Conservation (phyloP, 805 yeast species). For the Ogataea saltuana region DNA sequence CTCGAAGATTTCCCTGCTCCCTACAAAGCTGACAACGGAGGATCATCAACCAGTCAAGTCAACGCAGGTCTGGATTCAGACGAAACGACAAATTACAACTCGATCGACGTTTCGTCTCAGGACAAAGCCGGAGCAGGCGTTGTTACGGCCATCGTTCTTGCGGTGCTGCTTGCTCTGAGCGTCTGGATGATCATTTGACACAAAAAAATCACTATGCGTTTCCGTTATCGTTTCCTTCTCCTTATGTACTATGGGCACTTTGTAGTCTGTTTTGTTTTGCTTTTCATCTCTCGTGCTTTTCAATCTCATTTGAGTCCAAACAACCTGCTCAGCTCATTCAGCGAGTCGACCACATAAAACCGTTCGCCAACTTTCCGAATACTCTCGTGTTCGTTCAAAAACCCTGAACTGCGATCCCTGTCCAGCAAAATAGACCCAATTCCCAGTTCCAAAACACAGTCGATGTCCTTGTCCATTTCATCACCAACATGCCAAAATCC, state of each 20-base stretch:
- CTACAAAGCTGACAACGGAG: slow-evolving; percentile 63
- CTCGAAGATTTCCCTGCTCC: slow-evolving; percentile 52
- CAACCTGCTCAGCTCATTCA: slow-evolving; percentile 13
- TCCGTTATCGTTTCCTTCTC: not conserved
- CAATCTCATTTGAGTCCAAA: slow-evolving; percentile 14
- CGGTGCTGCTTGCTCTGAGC: slow-evolving; percentile 60
- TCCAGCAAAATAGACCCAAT: slow-evolving; percentile 54
- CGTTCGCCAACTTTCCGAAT: slow-evolving; percentile 14
- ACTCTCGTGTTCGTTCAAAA: slow-evolving; percentile 11
- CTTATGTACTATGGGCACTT: too few relatives aligned
- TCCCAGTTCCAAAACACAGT: slow-evolving; percentile 55
- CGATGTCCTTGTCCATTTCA: slow-evolving; percentile 52
- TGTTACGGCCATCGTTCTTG: slow-evolving; percentile 72
- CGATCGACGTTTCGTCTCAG: slow-evolving; percentile 51
- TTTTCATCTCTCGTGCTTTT: too few relatives aligned
- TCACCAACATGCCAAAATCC: slow-evolving; percentile 71
- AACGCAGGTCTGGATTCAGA: slow-evolving; percentile 52
- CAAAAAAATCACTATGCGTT: too few relatives aligned
- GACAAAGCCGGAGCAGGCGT: slow-evolving; percentile 92
- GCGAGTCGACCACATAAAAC: slow-evolving; percentile 23
- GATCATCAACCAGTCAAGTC: slow-evolving; percentile 44
- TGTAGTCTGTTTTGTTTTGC: not conserved
- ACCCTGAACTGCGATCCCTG: slow-evolving; percentile 20
- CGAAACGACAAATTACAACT: slow-evolving; percentile 45
- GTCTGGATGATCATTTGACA: slow-evolving; percentile 70